Conservation (phyloP, 441 rosid genomes). For the Raphanus hybrid region DNA sequence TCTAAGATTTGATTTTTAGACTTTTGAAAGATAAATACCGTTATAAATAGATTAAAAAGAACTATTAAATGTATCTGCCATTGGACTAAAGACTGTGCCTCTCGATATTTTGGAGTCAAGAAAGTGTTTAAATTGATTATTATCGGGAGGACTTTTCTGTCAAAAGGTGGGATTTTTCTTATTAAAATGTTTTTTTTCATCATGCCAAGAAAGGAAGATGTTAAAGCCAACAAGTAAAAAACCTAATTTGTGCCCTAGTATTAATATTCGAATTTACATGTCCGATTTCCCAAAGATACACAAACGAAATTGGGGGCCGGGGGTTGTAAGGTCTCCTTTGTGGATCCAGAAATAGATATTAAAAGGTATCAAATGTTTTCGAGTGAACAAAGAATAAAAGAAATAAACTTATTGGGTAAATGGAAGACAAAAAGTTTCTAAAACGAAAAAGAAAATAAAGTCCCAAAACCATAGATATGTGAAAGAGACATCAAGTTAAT, state of each 20-base stretch:
- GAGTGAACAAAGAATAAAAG: conserved; percentile 25
- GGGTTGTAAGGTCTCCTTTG: conserved; percentile 32
- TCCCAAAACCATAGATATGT: conserved; percentile 41
- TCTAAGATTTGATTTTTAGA: conserved; percentile 26
- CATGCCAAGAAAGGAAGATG: conserved; percentile 68
- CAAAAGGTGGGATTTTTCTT: conserved; percentile 22
- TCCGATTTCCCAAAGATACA: conserved; percentile 25
- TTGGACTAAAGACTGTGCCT: conserved; percentile 21
- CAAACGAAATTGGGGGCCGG: conserved; percentile 18
- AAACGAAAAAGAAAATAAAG: conserved; percentile 27
- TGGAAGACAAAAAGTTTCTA: conserved; percentile 43
- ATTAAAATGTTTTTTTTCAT: conserved; percentile 3
- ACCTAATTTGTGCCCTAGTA: conserved; percentile 18
- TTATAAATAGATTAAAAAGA: neutral
- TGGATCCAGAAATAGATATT: conserved; percentile 55
- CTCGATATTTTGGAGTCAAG: conserved; percentile 20
- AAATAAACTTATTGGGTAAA: conserved; percentile 37
- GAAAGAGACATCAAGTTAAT: conserved; percentile 59
- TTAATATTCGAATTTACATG: conserved; percentile 14
- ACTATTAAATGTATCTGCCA: conserved; percentile 16
- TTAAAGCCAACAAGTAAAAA: conserved; percentile 30
- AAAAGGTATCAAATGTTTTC: conserved; percentile 42
- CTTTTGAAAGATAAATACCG: neutral
- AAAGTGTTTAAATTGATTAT: conserved; percentile 30
- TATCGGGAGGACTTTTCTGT: conserved; percentile 25